Percentiles rank a stretch among this genome's conserved stretches.
These are phyloP conservation scores for Aspergillus ochraceus DNA, from an alignment of 2,329 filamentous ascomycete genomes.

Conservation along the genomic window DNA sequence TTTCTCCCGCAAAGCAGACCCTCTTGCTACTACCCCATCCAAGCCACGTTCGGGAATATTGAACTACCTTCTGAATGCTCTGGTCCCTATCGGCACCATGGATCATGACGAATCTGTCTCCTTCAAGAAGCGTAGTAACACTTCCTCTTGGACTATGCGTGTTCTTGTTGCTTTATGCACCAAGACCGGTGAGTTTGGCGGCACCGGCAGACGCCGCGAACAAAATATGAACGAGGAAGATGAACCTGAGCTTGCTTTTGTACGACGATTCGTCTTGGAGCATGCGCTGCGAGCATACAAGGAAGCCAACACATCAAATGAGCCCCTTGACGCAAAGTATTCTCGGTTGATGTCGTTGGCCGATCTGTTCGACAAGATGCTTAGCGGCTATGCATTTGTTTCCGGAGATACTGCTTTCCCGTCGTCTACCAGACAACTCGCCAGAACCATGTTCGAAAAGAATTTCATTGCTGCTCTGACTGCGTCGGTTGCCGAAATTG, in stretches of 20 bases:
- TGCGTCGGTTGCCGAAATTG: constrained; percentile 88
- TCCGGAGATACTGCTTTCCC: constrained; percentile 47
- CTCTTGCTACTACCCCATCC: constrained; percentile 81
- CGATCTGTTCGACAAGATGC: constrained; percentile 90
- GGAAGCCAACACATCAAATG: constrained; percentile 75
- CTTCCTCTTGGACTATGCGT: constrained; percentile 80
- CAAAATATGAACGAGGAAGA: constrained; percentile 38
- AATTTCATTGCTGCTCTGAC: constrained; percentile 88
- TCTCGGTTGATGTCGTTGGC: constrained; percentile 82
- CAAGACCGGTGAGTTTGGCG: constrained; percentile 77
- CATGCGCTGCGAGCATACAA: constrained; percentile 90
- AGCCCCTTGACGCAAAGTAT: constrained; percentile 82
- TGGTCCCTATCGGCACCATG: constrained; percentile 66
- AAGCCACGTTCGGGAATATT: constrained; percentile 90
- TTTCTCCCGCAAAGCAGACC: constrained; percentile 88
- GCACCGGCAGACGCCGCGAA: constrained; percentile 57
- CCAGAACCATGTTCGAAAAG: constrained; percentile 97
- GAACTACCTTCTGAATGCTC: constrained; percentile 85
- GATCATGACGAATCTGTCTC: constrained; percentile 72
- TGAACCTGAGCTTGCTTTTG: constrained; percentile 68
- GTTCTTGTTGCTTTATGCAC: constrained; percentile 83
- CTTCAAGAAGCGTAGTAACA: constrained; percentile 82
- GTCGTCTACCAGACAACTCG: constrained; percentile 76
- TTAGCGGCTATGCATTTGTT: constrained; percentile 73
- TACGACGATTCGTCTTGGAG: constrained; percentile 92